Conservation (phyloP, 1,284 basidiomycete genomes). For the Trametes polyzona region DNA sequence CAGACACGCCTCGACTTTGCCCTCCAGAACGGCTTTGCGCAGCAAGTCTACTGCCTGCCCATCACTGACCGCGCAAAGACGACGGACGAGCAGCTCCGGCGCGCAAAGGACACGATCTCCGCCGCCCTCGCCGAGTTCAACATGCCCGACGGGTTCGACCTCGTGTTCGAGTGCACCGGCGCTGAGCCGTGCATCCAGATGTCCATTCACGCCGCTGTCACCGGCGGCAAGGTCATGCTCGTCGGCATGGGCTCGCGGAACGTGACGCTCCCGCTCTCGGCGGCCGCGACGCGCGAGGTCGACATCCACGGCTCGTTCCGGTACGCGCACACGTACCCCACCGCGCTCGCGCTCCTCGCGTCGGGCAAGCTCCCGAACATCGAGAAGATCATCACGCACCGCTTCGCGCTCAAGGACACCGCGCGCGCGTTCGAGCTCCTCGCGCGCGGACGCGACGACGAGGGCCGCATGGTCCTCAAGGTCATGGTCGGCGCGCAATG, state of each 20-base stretch:
- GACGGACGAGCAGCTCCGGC: constrained; percentile 67
- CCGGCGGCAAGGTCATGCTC: constrained; percentile 89
- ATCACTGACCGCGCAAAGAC: constrained; percentile 49
- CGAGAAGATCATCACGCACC: constrained; percentile 81
- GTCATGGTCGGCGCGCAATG: constrained; percentile 65
- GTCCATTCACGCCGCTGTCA: constrained; percentile 79
- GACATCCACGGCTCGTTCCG: constrained; percentile 93
- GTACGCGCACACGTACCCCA: constrained; percentile 87
- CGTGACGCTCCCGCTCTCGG: constrained; percentile 81
- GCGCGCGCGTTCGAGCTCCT: constrained; percentile 82
- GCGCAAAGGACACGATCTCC: constrained; percentile 63
- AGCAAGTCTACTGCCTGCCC: constrained; percentile 72
- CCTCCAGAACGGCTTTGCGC: constrained; percentile 73
- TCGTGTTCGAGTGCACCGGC: constrained; percentile 95
- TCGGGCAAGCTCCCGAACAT: constrained; percentile 65
- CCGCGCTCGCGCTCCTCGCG: constrained; percentile 79
- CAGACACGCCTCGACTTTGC: constrained; percentile 80
- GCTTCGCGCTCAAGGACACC: constrained; percentile 69
- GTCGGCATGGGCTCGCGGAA: constrained; percentile 94
- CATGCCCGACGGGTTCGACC: constrained; percentile 82
- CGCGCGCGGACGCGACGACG: constrained; percentile 73
- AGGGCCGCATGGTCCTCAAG: constrained; percentile 84
- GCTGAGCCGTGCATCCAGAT: constrained; percentile 90
- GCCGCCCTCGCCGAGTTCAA: constrained; percentile 61
- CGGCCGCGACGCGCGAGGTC: constrained; percentile 87